Base-by-base conservation (phyloP, 2,329 filamentous ascomycete genomes). In the Fusarium camptoceras region DNA sequence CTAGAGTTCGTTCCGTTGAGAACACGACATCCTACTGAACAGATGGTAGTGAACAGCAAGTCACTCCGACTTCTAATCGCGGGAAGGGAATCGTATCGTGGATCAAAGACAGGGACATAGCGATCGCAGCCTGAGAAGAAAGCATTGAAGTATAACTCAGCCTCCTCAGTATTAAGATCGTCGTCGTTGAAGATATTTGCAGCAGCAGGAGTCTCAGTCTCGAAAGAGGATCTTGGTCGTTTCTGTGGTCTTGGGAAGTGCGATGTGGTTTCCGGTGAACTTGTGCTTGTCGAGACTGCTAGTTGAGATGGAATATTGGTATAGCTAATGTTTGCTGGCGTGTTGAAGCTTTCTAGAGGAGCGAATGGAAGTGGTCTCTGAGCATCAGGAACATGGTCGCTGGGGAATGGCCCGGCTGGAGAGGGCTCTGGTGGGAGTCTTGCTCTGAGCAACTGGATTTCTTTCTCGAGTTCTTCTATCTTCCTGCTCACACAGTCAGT, bases 81-180 rank as follows among this genome's bases (percentile, higher is more conserved):
- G 5, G 37, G 16, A 3, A 55, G 9, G 1, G 63, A 44, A 12
- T 66, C 63, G 1, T 44, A 44, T 0, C 37, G 34, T 1, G 43
- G 47, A 15, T 66, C 61, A 11, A 66, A 66, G 0, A 66, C 25
- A 9, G 63, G 63, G 10, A 66, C 63, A 0, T 66, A 66, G 14
- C 61, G 63, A 1, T 66, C 47, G 3, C 63, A 66, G 2, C 63
- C 63, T 0, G 63, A 66, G 15, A 66, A 66, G 25, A 66, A 66
- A 6, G 63, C 42, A 3, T 55, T 55, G 8, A 61, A 66, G 5
- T 66, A 66, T 4, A 66, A 5, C n/a, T 25, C 42, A 1, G 61
- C 47, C n/a, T 66, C 61, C 4, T 55, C 20, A 1, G 22, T 14
- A 14, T 22, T 27, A 1, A 66, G 20, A 0, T 55, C 61, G 3